Percentiles rank a stretch among this genome's conserved stretches.
Conservation (phyloP, 2,329 filamentous ascomycete species). For the Aspergillus versicolor region DNA sequence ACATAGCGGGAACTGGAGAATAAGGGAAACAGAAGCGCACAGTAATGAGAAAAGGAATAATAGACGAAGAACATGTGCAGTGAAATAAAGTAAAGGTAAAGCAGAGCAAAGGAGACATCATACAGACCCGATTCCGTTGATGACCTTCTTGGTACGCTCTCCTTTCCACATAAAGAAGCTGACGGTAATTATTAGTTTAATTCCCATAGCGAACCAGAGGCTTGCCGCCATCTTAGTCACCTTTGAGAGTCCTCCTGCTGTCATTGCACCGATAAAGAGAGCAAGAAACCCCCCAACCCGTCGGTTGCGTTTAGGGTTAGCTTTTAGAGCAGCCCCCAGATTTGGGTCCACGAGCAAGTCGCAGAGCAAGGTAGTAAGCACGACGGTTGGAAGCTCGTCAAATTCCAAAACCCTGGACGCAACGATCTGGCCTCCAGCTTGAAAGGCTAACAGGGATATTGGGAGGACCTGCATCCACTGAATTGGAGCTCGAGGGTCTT, state of each 20-base stretch:
- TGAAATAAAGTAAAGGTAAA: background rate
- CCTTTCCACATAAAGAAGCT: slow-evolving; percentile 39
- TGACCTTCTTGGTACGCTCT: slow-evolving; percentile 8
- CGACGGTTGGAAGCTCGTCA: slow-evolving; percentile 44
- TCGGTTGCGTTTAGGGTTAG: slow-evolving; percentile 34
- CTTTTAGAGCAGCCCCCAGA: slow-evolving; percentile 19
- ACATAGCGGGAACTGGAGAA: background rate
- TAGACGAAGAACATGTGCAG: background rate
- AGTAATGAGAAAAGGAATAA: background rate
- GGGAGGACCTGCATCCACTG: slow-evolving; percentile 40
- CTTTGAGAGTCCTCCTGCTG: slow-evolving; percentile 41
- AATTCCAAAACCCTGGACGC: slow-evolving; percentile 37
- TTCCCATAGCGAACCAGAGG: slow-evolving; percentile 40
- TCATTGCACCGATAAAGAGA: slow-evolving; percentile 42
- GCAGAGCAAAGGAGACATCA: background rate
- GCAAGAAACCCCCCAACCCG: slow-evolving; percentile 38
- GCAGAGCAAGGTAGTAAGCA: slow-evolving; percentile 41
- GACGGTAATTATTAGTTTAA: slow-evolving; percentile 37
- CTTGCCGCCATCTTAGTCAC: slow-evolving; percentile 34
- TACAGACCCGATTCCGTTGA: slow-evolving; percentile 8
- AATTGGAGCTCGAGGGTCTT: slow-evolving; percentile 31
- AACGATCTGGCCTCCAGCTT: slow-evolving; percentile 42
- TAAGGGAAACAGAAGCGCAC: background rate
- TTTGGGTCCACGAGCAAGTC: slow-evolving; percentile 40
- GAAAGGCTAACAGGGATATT: slow-evolving; percentile 41